These are phyloP conservation scores for Crithidia bombi DNA, from an alignment of 208 protist species.

Conservation along the genomic window DNA sequence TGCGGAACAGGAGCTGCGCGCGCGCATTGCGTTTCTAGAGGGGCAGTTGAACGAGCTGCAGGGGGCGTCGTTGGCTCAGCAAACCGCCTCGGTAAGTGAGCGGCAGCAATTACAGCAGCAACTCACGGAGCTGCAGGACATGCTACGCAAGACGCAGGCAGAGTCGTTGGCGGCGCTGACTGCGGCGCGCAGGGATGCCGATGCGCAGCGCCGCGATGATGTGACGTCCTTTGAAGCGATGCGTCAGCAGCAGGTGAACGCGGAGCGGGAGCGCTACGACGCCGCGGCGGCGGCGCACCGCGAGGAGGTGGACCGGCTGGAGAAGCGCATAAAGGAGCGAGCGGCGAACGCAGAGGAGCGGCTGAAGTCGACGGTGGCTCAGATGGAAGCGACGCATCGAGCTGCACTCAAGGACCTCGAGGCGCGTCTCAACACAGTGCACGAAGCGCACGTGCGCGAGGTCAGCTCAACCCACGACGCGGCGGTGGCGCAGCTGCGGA, in stretches of 20 bases:
- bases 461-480: slow-evolving; percentile 19
- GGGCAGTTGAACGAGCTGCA: slow-evolving; percentile 32
- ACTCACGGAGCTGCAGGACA: slow-evolving; percentile 24
- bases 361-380: slow-evolving; percentile 18
- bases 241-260: slow-evolving; percentile 26
- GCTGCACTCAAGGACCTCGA: slow-evolving; percentile 30
- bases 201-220: slow-evolving; percentile 20
- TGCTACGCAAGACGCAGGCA: slow-evolving; percentile 18
- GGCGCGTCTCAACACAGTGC: slow-evolving; percentile 18
- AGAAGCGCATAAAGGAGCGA: slow-evolving; percentile 15
- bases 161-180: slow-evolving; percentile 28
- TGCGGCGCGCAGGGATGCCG: slow-evolving; percentile 19
- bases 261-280: slow-evolving; percentile 33
- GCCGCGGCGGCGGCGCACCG: slow-evolving; percentile 24
- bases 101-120: slow-evolving; percentile 24
- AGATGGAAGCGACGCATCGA: slow-evolving; percentile 18
- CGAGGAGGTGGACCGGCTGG: slow-evolving; percentile 27
- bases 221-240: slow-evolving; percentile 13
- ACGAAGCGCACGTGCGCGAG: slow-evolving; percentile 34
- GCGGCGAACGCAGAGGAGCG: slow-evolving; percentile 17
- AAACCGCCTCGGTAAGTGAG: slow-evolving; percentile 4
- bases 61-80: slow-evolving; percentile 18
- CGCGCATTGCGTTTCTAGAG: slow-evolving; percentile 15
- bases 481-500: slow-evolving; percentile 15
- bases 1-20: slow-evolving; percentile 28